Conservation (phyloP, 148 eudicot species). For the Gaultheria prostrata region DNA sequence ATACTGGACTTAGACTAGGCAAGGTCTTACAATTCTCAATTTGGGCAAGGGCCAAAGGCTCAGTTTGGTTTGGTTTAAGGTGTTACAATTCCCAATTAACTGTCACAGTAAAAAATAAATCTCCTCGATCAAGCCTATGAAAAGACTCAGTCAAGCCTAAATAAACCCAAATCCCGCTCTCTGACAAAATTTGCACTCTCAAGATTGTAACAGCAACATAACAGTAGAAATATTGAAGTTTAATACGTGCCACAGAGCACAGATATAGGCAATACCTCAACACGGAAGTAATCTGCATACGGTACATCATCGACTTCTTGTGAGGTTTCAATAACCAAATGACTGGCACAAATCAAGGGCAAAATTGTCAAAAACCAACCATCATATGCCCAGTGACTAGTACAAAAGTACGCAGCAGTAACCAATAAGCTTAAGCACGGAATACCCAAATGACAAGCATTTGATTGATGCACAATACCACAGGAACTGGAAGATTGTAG, state of each 20-base stretch:
- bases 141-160: neutral
- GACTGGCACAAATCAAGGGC: constrained; percentile 47
- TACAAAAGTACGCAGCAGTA: neutral
- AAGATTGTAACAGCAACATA: neutral
- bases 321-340: constrained; percentile 70
- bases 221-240: neutral
- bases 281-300: constrained; percentile 89
- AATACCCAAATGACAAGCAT: neutral
- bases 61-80: no score
- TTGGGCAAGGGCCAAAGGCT: no score
- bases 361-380: constrained; percentile 15
- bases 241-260: neutral
- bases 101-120: neutral
- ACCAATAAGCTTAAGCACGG: neutral
- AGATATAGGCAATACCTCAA: constrained; percentile 56
- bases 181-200: neutral
- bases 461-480: neutral
- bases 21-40: neutral
- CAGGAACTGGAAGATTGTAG: neutral
- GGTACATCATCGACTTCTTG: constrained; percentile 93
- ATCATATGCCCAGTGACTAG: constrained; percentile 9
- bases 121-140: neutral
- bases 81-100: neutral
- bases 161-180: neutral
- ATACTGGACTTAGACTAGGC: neutral